Evolutionary conservation across 495 filamentous ascomycete genomes (phyloP), one percentile per base, ranked within the genome.

Genomic region (Aspergillus panamensis): DNA sequence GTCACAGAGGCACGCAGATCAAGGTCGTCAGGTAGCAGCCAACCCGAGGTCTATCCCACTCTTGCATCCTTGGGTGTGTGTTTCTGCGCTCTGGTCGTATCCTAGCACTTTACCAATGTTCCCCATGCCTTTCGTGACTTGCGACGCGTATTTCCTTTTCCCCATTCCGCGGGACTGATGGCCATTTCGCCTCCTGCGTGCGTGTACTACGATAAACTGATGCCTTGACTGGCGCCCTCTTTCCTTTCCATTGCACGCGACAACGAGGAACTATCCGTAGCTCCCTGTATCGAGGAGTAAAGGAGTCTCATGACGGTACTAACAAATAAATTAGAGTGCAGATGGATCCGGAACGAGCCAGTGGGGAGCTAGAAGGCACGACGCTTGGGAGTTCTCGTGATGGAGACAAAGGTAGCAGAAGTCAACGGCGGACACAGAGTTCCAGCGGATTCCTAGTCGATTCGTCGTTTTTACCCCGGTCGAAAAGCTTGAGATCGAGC

Each of bases 391-490:
- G 71, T 61, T 76, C 73, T 60, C 72, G 73, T 45, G 72, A 75
- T 50, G 70, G 66, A 8, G 70, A 70, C 8, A 62, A 63, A 55
- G 67, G 62, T 49, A 64, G 55, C 49, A 59, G 59, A 12, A 49
- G 57, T 10, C 69, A 69, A 42, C 62, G 73, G 8, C 69, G 72
- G 58, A 69, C 69, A 8, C 70, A 68, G 43, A 74, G 61, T 62
- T 77, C 77, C 2, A 65, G 77, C 50, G 72, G 77, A 14, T 82
- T 82, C 31, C 56, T 82, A 25, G 53, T 82, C 33, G 77, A 78
- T 51, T 72, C 73, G 5, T 59, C 63, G 8, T 67, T 67, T 19
- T 16, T 75, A 12, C 73, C 71, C 25, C 66, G 66, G 10, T 62
- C 73, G 8, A 70, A 58, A 33, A 68, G 66, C 45, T 57, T 68